Percentiles rank a stretch among this genome's conserved stretches.
Conservation (phyloP, 75 land plant genomes). For the Selaginella tamariscina region DNA sequence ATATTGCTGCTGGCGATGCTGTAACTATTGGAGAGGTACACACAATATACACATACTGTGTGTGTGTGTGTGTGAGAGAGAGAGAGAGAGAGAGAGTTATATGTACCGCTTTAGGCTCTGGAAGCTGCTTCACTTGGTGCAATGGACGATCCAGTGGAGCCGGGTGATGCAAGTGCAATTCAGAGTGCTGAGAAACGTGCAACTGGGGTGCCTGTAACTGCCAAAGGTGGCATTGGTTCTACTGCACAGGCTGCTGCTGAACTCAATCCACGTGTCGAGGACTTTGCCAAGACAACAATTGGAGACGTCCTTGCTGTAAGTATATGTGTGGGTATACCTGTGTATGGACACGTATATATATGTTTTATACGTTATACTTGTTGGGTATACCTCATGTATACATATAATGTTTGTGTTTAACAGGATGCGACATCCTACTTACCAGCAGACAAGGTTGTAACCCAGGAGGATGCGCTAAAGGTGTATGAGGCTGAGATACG, state of each 20-base stretch:
- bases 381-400: neutral
- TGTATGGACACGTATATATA: neutral
- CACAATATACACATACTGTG: too few species aligned
- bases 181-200: conserved; percentile 6
- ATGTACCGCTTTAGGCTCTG: too few species aligned
- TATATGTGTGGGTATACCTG: neutral
- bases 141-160: neutral
- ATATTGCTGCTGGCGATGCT: conserved; percentile 4
- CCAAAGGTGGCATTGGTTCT: conserved; percentile 36
- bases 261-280: conserved; percentile 26
- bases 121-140: conserved; percentile 6
- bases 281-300: conserved; percentile 38
- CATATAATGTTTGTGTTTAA: neutral
- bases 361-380: neutral
- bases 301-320: conserved; percentile 33
- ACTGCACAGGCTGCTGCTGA: conserved; percentile 53
- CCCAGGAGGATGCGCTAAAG: conserved; percentile 48
- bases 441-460: conserved; percentile 46
- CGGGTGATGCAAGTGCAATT: neutral
- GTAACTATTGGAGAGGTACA: conserved; percentile 69
- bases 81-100: too few species aligned
- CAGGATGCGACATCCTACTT: conserved; percentile 44
- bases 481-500: conserved; percentile 43
- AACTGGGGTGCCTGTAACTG: conserved; percentile 15
- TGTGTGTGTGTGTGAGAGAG: too few species aligned